Evolutionary conservation across 108 stramenopile genomes (phyloP), one percentile per base, ranked within the genome.

Genomic region (Discostella pseudostelligera): DNA sequence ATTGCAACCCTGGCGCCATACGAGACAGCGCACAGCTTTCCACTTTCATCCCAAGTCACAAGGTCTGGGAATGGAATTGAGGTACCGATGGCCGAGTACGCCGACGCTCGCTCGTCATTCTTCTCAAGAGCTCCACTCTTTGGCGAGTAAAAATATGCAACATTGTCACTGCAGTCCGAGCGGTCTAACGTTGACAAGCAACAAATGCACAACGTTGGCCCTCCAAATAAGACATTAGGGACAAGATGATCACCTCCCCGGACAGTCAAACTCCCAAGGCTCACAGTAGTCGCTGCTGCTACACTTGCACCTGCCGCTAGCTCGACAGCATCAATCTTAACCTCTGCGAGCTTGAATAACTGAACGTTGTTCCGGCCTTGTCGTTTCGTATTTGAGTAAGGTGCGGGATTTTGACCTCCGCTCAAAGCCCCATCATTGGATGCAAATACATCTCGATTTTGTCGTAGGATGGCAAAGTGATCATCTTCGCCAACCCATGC

Each of bases 401-500:
- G 64, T 28, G 53, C 48, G 40, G 58, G 43, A 12, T 80, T 22
- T 9, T 28, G 24, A 1, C 56, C 1, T 57, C 67, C 17, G 19
- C 24, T 21, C 55, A 43, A 39, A 62, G n/a, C 19, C 21, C 54
- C 9, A 56, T 42, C 43, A 22, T n/a, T 36, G 59, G 11, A 28
- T 40, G 20, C 55, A 39, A 36, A 59, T 19, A 26, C 35, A 36
- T 58, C 26, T 24, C 39, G 44, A 48, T 67, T 59, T 9, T 55
- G 53, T 13, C 42, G 63, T 53, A 81, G 29, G 21, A 76, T 65
- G 32, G 84, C 80, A 73, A 81, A 93, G 10, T 81, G 60, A 48
- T 93, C 92, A 49, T 84, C 83, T 61, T 88, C 86, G 3, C 88
- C 92, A 8, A 93, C 62, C 92, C 92, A 93, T 9, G 88, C 88